Conservation (phyloP, 148 eudicot genomes). For the Simmondsia chinensis region DNA sequence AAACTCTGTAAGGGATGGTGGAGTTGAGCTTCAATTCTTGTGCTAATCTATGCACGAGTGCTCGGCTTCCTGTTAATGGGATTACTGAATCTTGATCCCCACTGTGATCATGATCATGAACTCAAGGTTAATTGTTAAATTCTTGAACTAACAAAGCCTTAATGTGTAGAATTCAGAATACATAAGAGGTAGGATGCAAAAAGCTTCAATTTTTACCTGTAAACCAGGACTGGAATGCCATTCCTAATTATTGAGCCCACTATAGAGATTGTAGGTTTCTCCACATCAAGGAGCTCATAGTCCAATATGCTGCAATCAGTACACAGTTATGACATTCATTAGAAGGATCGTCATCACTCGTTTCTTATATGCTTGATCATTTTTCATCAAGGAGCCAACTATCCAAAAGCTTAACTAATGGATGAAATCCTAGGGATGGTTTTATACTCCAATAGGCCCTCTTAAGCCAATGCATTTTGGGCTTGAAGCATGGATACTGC, state of each 20-base stretch:
- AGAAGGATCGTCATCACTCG: no score
- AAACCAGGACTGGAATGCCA: slow-evolving; percentile 80
- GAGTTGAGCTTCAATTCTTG: slow-evolving; percentile 46
- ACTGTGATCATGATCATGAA: slow-evolving; percentile 21
- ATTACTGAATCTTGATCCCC: slow-evolving; percentile 94
- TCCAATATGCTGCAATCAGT: slow-evolving; percentile 56
- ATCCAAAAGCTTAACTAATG: no score
- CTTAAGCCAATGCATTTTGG: no score
- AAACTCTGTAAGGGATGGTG: slow-evolving; percentile 71
- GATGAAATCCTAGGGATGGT: no score
- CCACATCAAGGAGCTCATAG: slow-evolving; percentile 68
- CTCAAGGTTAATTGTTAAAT: background rate
- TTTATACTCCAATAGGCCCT: no score
- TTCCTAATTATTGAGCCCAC: slow-evolving; percentile 61
- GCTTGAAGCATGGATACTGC: no score
- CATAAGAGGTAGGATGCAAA: no score
- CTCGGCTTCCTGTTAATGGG: slow-evolving; percentile 76
- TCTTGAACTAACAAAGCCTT: background rate
- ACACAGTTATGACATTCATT: slow-evolving; percentile 3
- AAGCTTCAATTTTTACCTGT: slow-evolving; percentile 44
- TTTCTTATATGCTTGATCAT: no score
- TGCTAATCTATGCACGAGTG: slow-evolving; percentile 48
- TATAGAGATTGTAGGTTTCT: slow-evolving; percentile 77
- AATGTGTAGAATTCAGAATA: no score
- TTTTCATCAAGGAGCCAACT: no score